A percentile compares a stretch with the other conserved stretches of the same genome.
Conservation (phyloP, 2,329 filamentous ascomycete species). For the Aspergillus tamarii region DNA sequence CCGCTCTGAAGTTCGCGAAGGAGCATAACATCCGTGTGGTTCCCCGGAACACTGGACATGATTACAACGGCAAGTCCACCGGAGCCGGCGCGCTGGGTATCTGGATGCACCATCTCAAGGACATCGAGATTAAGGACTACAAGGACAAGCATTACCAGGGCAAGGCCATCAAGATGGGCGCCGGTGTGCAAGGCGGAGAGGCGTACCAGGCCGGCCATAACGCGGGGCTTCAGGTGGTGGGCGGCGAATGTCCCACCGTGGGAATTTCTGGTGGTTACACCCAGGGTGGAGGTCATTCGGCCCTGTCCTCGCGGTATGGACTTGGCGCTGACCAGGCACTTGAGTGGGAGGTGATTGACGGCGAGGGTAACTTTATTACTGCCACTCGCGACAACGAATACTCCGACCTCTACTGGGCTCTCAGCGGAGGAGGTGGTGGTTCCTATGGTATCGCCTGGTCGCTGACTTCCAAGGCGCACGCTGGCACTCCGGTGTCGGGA, state of each 20-base stretch:
- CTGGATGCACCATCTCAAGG: conserved; percentile 39
- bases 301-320: conserved; percentile 58
- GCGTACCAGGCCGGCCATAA: conserved; percentile 52
- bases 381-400: conserved; percentile 52
- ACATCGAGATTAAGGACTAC: conserved; percentile 36
- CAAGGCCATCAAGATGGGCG: conserved; percentile 56
- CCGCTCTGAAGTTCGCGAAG: conserved; percentile 44
- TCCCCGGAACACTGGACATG: conserved; percentile 47
- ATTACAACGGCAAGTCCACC: conserved; percentile 58
- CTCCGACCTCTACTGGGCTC: conserved; percentile 64
- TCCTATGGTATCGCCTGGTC: conserved; percentile 62
- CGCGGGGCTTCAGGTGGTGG: conserved; percentile 55
- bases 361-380: conserved; percentile 51
- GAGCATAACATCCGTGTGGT: conserved; percentile 56
- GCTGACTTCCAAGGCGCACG: conserved; percentile 58
- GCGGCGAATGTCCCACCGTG: conserved; percentile 59
- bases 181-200: conserved; percentile 57
- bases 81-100: conserved; percentile 56
- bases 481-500: conserved; percentile 48
- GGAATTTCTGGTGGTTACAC: conserved; percentile 63
- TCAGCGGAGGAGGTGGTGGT: conserved; percentile 62
- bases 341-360: conserved; percentile 60
- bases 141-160: conserved; percentile 51
- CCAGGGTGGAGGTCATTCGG: conserved; percentile 63
- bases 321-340: conserved; percentile 64